Conservation (phyloP, 148 eudicot genomes). For the Rhododendron griersonianum region DNA sequence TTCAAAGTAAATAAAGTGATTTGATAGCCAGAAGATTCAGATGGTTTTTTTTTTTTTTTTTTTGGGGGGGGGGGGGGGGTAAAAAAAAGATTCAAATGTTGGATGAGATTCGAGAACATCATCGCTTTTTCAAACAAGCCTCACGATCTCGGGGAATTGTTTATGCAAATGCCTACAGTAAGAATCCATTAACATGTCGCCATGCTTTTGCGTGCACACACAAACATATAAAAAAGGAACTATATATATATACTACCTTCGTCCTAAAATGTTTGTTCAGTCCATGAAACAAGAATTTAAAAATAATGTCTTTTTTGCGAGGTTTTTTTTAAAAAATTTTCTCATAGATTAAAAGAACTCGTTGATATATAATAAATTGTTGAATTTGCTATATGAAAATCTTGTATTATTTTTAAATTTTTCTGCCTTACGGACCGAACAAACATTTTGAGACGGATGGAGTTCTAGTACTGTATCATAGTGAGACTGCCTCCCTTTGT, state of each 20-base stretch:
- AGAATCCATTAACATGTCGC: background rate
- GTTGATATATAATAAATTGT: background rate
- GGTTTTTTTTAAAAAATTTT: background rate
- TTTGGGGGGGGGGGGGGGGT: background rate
- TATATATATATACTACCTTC: background rate
- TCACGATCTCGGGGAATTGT: background rate
- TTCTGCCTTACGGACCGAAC: too few species aligned
- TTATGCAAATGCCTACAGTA: background rate
- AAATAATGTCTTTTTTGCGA: too few species aligned
- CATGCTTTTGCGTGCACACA: background rate
- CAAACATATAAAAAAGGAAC: background rate
- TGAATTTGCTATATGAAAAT: background rate
- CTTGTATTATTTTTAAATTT: too few species aligned
- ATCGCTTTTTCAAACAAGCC: background rate
- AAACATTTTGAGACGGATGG: background rate
- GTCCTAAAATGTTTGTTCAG: too few species aligned
- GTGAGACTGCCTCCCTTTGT: background rate
- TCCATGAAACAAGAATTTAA: background rate
- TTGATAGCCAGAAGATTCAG: background rate
- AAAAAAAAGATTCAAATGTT: background rate
- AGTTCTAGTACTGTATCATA: background rate
- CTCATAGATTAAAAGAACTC: too few species aligned
- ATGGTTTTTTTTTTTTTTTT: background rate
- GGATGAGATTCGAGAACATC: background rate
- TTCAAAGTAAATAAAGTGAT: background rate